These are phyloP conservation scores for Clarireedia sp. DNA, from an alignment of 2,329 filamentous ascomycete genomes.

Conservation along the genomic window DNA sequence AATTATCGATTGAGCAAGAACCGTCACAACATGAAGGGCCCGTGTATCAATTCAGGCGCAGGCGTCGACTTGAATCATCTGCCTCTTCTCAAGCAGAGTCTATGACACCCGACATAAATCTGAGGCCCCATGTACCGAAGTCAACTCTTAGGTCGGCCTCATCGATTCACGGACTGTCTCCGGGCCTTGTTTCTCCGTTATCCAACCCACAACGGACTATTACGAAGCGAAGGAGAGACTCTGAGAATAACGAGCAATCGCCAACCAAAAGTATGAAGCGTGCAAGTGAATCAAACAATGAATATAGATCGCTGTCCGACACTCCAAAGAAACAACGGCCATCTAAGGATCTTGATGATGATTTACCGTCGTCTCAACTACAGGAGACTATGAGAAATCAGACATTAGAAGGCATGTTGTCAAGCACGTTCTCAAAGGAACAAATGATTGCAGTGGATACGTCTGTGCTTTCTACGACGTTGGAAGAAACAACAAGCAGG, in stretches of 20 bases:
- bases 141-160: constrained; percentile 20
- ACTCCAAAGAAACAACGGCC: neutral
- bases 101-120: constrained; percentile 43
- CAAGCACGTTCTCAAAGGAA: neutral
- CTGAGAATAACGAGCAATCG: neutral
- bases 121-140: constrained; percentile 26
- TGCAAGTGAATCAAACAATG: neutral
- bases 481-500: neutral
- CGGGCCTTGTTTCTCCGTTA: constrained; percentile 18
- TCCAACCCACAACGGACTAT: constrained; percentile 10
- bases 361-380: neutral
- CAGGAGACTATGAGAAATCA: neutral
- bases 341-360: neutral
- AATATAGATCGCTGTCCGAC: neutral
- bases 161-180: constrained; percentile 19
- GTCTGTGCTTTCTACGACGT: neutral
- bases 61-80: constrained; percentile 39
- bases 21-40: constrained; percentile 11
- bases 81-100: constrained; percentile 50
- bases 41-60: constrained; percentile 49
- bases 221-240: neutral
- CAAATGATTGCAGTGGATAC: neutral
- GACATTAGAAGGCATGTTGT: neutral
- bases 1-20: constrained; percentile 26
- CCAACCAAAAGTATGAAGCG: neutral